phyloP scores from a whole-genome alignment of 768 basidiomycete species.

The Cubamyces lactineus region DNA sequence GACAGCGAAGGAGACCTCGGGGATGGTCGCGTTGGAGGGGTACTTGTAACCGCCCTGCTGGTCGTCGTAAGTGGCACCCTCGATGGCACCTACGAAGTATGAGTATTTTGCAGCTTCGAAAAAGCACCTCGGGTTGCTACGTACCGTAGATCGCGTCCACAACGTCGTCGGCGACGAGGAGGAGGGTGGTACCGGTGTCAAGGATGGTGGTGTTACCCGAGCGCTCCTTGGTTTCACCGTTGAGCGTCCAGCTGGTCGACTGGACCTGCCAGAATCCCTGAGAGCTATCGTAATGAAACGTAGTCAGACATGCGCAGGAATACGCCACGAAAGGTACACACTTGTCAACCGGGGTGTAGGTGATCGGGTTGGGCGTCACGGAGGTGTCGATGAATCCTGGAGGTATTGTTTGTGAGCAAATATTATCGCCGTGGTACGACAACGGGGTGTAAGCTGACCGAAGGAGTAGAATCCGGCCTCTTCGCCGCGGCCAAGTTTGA shows the following conservation, averaged over 20 bases:
- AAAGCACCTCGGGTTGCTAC: background rate
- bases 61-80: conserved; percentile 40
- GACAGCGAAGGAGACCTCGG: conserved; percentile 39
- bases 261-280: conserved; percentile 45
- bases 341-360: conserved; percentile 34
- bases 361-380: conserved; percentile 35
- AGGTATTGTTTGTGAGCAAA: background rate
- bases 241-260: conserved; percentile 33
- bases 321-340: conserved; percentile 10
- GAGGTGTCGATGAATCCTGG: conserved; percentile 38
- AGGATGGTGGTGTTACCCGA: conserved; percentile 40
- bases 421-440: background rate
- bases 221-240: conserved; percentile 32
- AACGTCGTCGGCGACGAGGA: conserved; percentile 38
- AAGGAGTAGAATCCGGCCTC: conserved; percentile 45
- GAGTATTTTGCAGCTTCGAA: background rate
- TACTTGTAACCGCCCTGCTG: conserved; percentile 43
- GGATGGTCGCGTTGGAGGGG: conserved; percentile 37
- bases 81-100: conserved; percentile 34
- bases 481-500: conserved; percentile 41
- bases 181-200: conserved; percentile 42
- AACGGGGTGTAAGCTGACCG: conserved; percentile 25
- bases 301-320: conserved; percentile 2
- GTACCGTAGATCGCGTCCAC: conserved; percentile 38
- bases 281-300: conserved; percentile 29